phyloP scores from a whole-genome alignment of 75 land plant species.

The Selaginella moellendorffii region DNA sequence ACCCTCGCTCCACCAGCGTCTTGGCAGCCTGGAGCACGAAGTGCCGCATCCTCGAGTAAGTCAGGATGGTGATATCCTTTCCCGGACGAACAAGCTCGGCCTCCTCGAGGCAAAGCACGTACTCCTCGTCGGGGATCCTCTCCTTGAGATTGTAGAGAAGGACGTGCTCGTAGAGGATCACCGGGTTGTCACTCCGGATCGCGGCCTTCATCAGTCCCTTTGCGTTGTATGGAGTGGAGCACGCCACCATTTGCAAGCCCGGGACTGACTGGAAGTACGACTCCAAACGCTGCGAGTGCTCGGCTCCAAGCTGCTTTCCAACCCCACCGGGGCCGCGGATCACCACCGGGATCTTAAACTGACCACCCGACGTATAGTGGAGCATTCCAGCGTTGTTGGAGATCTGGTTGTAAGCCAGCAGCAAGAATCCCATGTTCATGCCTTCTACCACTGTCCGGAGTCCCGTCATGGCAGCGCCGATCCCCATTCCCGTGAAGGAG shows the following conservation, averaged over 20 bases:
- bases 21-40: conserved; percentile 4
- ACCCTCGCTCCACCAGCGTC: conserved; percentile 2
- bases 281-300: conserved; percentile 3
- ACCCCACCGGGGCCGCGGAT: conserved; percentile 4
- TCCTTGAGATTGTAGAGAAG: conserved; percentile 4
- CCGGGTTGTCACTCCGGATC: conserved; percentile 6
- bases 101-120: conserved; percentile 9
- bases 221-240: conserved; percentile 9
- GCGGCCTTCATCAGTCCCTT: conserved; percentile 10
- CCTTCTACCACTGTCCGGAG: neutral
- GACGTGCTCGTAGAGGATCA: neutral
- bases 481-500: conserved; percentile 4
- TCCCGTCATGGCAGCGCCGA: conserved; percentile 9
- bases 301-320: conserved; percentile 8
- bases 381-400: conserved; percentile 5
- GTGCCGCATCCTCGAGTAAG: conserved; percentile 10
- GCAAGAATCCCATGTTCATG: conserved; percentile 61
- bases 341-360: conserved; percentile 1
- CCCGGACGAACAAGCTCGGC: conserved; percentile 9
- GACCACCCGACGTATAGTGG: conserved; percentile 7
- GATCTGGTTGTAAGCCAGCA: conserved; percentile 37
- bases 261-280: conserved; percentile 6
- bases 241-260: conserved; percentile 5
- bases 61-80: conserved; percentile 3
- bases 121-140: conserved; percentile 1